Evolutionary conservation across 2,329 filamentous ascomycete genomes (phyloP).

Genomic region (Verticillium isaacii): DNA sequence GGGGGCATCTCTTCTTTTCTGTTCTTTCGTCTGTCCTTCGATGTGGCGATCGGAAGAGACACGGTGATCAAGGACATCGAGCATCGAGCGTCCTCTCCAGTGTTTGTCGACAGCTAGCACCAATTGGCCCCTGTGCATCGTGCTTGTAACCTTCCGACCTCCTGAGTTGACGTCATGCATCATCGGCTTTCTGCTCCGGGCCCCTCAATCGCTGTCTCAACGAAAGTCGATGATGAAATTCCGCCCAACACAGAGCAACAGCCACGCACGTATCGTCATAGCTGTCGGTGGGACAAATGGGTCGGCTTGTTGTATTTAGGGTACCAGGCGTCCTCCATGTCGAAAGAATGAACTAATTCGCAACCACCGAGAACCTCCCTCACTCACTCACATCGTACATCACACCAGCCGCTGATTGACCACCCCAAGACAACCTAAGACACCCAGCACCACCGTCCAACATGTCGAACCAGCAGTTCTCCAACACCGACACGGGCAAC

Average conservation of each 20-base stretch:
- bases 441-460: neutral
- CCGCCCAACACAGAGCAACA: neutral
- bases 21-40: neutral
- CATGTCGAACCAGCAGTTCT: slow-evolving; percentile 31
- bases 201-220: neutral
- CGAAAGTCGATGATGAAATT: neutral
- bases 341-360: too few species aligned
- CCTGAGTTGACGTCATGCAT: neutral
- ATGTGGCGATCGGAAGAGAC: neutral
- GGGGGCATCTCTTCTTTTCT: neutral
- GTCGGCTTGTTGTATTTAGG: neutral
- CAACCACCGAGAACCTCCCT: too few species aligned
- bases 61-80: neutral
- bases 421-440: neutral
- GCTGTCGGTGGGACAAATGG: neutral
- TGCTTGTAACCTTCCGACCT: neutral
- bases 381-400: too few species aligned
- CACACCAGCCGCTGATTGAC: too few species aligned
- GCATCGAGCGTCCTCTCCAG: neutral
- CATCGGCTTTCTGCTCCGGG: neutral
- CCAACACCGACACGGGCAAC: slow-evolving; percentile 56
- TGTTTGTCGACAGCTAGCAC: neutral
- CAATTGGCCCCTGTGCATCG: neutral
- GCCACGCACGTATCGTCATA: neutral
- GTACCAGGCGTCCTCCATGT: neutral